Evolutionary conservation across 768 basidiomycete genomes (phyloP), one percentile per base, ranked within the genome.

Genomic region (Phlebiopsis gigantea): DNA sequence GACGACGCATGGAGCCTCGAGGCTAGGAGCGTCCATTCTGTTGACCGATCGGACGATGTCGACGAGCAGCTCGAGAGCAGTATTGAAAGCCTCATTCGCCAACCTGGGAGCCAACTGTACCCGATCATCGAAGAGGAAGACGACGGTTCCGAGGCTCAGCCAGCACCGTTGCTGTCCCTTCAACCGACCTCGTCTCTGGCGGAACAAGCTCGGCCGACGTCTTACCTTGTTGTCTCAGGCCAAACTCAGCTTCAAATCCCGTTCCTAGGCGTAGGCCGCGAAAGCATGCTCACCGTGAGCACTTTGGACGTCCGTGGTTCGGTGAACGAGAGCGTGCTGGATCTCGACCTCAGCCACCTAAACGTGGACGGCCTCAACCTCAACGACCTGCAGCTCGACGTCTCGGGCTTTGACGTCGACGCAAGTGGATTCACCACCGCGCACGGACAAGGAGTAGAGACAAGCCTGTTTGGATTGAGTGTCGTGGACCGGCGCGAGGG

Each of bases 41-140:
- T 15, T 2, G 46, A 26, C 46, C 22, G 22, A 9, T 5, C 8
- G 21, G 46, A 46, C 9, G 46, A 5, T 3, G 19, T 26, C 10
- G 48, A 49, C 28, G 48, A 30, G 5, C 26, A 28, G 29, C n/a
- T 31, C 12, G 31, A 51, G 22, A 26, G 12, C 29, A 28, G 28
- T 24, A 28, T 15, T 30, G 50, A 51, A 12, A 51, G 50, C 34
- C 28, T 46, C 21, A 53, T 62, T 30, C 63, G 55, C 44, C 55
- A 24, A 55, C 61, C 57, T 2, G 63, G 67, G 24, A 57, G 51
- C 51, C 67, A 61, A 47, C 62, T 68, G 24, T 64, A 48, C 43
- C 63, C 59, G 15, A 68, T 68, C 47, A 61, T 61, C 8, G 67
- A 68, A 45, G 67, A 68, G 53, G 66, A 64, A 6, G 51, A 47